Evolutionary conservation across 495 filamentous ascomycete species (phyloP), one percentile per base, ranked within the genome.

Genomic region (Bacidia rubella): DNA sequence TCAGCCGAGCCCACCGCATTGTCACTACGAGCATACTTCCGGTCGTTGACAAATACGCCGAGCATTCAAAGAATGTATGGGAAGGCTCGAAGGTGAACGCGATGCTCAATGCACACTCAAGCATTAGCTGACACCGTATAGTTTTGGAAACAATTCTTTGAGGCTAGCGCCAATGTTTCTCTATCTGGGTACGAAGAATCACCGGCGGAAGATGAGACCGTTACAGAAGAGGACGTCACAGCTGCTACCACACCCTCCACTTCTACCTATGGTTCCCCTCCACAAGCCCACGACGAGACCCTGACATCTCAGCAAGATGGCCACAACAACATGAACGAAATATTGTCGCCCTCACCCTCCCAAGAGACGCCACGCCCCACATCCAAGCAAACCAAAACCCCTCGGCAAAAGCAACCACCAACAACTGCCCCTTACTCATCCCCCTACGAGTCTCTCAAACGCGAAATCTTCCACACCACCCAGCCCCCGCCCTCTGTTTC

Each of bases 111-210:
- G n/a, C 2, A 35, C 17, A 38, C 22, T 3, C 25, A 2, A 32
- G 12, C 23, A 11, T 38, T 21, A 21, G 9, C 40, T 54, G 40
- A 54, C 20, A 42, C 1, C 7, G 21, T 12, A 2, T 2, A 93
- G 86, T 97, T 96, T 69, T 98, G 92, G 92, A 97, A 96, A 68
- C 87, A 95, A 72, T 97, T 98, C 77, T 98, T 98, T 69, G 92
- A 98, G 70, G 87, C 90, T 51, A 92, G 85, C 42, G 92, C 92
- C 64, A 98, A 98, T 60, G 90, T 97, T 22, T 92, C 88, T 2
- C 78, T 98, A n/a, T 93, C 89, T 11, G 88, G 89, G 47, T 95
- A 97, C 65, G 90, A 95, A 66, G 92, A 95, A 60, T 66, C 66
- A 25, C 72, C 69, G 26, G 65, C 62, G 0, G 71, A 76, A 24